phyloP scores from a whole-genome alignment of 257 asterid genomes.

The Coffea canephora region DNA sequence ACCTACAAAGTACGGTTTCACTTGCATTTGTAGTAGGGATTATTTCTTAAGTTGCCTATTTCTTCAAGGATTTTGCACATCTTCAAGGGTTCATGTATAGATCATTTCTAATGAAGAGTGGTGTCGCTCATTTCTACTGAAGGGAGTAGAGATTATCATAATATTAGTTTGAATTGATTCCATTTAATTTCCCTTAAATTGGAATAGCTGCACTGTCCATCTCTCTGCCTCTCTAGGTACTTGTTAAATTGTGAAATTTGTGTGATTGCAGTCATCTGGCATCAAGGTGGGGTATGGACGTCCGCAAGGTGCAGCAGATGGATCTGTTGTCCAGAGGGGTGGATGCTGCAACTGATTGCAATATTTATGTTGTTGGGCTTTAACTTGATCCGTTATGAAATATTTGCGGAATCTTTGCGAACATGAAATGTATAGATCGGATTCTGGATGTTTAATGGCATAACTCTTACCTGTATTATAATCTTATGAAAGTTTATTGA shows the following conservation, averaged over 20 bases:
- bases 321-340: constrained; percentile 58
- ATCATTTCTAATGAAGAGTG: background rate
- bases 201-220: background rate
- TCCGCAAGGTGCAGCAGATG: constrained; percentile 53
- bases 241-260: background rate
- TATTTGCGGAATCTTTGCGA: background rate
- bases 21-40: background rate
- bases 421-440: constrained; percentile 14
- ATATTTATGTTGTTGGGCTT: constrained; percentile 1
- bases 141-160: background rate
- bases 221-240: background rate
- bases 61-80: background rate
- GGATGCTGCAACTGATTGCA: constrained; percentile 57
- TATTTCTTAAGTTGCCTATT: background rate
- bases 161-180: background rate
- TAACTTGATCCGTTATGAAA: background rate
- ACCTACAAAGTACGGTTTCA: background rate
- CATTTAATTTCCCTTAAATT: background rate
- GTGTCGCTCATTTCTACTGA: background rate
- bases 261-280: constrained; percentile 61
- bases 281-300: constrained; percentile 74
- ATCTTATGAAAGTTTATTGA: background rate
- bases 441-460: background rate
- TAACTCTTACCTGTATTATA: background rate
- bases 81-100: background rate